phyloP scores from a whole-genome alignment of 345 rosid genomes.

The Corchorus capsularis region DNA sequence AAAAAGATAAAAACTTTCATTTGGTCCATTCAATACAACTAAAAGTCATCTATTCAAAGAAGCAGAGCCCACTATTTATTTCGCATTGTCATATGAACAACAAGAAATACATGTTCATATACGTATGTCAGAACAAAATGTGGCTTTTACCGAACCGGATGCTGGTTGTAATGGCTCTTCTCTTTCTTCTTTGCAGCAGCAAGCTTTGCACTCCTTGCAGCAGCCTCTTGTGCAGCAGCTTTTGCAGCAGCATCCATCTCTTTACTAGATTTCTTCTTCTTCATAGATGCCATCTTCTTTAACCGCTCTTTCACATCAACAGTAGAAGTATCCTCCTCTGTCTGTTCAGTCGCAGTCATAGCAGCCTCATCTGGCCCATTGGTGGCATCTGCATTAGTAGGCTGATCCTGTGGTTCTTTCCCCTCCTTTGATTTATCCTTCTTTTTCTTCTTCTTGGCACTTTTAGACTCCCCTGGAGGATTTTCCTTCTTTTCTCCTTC shows the following conservation, averaged over 20 bases:
- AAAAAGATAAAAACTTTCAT: background rate
- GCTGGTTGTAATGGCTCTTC: conserved; percentile 79
- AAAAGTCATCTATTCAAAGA: conserved; percentile 24
- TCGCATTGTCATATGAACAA: conserved; percentile 36
- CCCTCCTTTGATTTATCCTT: conserved; percentile 51
- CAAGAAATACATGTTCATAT: conserved; percentile 34
- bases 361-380: conserved; percentile 36
- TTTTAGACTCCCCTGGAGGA: conserved; percentile 53
- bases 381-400: conserved; percentile 22
- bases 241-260: conserved; percentile 65
- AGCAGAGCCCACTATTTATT: conserved; percentile 24
- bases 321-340: conserved; percentile 42
- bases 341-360: conserved; percentile 34
- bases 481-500: conserved; percentile 53
- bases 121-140: conserved; percentile 1
- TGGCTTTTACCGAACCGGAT: conserved; percentile 54
- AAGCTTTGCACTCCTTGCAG: conserved; percentile 71
- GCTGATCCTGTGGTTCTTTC: conserved; percentile 48
- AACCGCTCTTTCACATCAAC: conserved; percentile 58
- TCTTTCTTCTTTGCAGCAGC: conserved; percentile 81
- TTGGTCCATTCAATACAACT: conserved; percentile 23
- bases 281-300: conserved; percentile 53
- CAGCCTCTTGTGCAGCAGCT: conserved; percentile 74
- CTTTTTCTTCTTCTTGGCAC: conserved; percentile 66
- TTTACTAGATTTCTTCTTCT: conserved; percentile 67